Conservation (phyloP, 345 rosid genomes). For the Nasturtium officinale region DNA sequence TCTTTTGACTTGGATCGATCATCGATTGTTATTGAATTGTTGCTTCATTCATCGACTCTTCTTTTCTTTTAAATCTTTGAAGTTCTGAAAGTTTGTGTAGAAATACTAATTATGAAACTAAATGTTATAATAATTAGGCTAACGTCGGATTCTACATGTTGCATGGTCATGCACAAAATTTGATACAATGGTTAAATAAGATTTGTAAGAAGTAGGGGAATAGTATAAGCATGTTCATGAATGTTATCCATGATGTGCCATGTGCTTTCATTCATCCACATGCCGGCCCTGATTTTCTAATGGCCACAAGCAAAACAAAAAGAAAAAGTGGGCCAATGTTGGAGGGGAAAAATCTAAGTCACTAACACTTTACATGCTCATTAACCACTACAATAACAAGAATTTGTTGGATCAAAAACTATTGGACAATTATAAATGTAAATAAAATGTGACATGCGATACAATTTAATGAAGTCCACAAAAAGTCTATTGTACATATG, state of each 20-base stretch:
- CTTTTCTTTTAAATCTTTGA: not conserved
- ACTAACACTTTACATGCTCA: no score
- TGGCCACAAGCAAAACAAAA: no score
- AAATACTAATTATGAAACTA: not conserved
- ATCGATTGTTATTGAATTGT: not conserved
- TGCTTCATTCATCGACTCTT: not conserved
- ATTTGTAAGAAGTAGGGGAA: slow-evolving; percentile 11
- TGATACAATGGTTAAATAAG: slow-evolving; percentile 34
- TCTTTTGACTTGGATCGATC: not conserved
- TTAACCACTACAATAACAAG: no score
- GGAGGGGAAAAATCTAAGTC: no score
- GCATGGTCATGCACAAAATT: slow-evolving; percentile 45
- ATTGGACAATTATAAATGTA: no score
- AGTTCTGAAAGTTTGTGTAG: not conserved
- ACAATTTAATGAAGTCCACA: no score
- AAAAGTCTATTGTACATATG: no score
- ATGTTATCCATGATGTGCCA: slow-evolving; percentile 3
- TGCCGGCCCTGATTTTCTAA: no score
- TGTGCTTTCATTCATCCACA: slow-evolving; percentile 23
- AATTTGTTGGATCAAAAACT: no score
- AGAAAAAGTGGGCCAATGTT: no score
- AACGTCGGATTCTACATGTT: slow-evolving; percentile 47
- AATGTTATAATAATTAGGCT: slow-evolving; percentile 44
- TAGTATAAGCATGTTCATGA: slow-evolving; percentile 1
- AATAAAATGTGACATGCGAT: no score